Evolutionary conservation across 1,284 basidiomycete genomes (phyloP), one percentile per base, ranked within the genome.

Genomic region (Fomitopsis betulina): DNA sequence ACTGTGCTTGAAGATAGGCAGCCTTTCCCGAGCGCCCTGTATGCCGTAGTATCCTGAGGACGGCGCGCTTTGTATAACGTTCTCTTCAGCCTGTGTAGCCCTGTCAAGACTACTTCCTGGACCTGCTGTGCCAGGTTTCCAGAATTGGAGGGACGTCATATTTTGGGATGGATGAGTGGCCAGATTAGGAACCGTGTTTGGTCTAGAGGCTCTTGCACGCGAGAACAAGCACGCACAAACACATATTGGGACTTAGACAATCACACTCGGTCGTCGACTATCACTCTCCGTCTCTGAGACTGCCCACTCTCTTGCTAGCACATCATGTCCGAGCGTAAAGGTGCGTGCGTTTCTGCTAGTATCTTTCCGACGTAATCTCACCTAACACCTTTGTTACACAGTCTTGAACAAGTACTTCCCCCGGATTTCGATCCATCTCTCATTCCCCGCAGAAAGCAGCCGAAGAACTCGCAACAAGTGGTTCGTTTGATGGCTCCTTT

Each of bases 401-500:
- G 93, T 94, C 55, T 79, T 96, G 64, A 95, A 95, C 83, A 93
- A 93, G 74, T 93, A 93, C 76, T 92, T 93, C 67, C 91, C 52
- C 91, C 91, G 73, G 96, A 99, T 76, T 99, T 98, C 76, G 97
- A 99, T 79, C 97, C 96, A 61, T 87, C 93, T 65, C 91, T 96
- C 75, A 97, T 98, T 74, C 93, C 94, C 47, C 83, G 97, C 66
- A 80, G 94, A 67, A 94, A 91, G 71, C 82, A 84, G 60, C 89
- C 90, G 57, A 95, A 91, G 80, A 96, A 97, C 73, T 87, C 89
- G 19, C 96, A 98, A 72, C 93, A 96, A 76, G 92, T 95, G 58
- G 95, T 99, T 62, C 93, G 96, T 81, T 84, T 99, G 51, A 99
- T 99, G 96, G 96, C 97, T 6, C 96, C 96, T 0, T 99, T 97